Evolutionary conservation across 2,329 filamentous ascomycete genomes (phyloP).

Genomic region (Ceratocystis variospora): DNA sequence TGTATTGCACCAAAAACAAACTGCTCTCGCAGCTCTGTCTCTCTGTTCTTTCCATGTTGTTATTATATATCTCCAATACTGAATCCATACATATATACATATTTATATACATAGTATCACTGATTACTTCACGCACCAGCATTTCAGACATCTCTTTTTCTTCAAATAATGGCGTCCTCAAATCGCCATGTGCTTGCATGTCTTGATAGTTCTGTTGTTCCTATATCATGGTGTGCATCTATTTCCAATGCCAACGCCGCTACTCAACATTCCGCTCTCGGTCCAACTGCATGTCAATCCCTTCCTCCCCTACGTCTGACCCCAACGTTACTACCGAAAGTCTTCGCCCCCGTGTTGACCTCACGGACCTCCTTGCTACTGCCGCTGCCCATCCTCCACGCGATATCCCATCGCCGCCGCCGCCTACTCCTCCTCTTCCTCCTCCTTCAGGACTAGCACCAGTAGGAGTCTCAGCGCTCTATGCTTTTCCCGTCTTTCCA

Average conservation of each 20-base stretch:
- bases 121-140: too few relatives aligned
- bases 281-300: not conserved
- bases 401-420: not conserved
- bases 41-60: not conserved
- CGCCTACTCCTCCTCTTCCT: not conserved
- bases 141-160: not conserved
- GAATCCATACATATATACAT: not conserved
- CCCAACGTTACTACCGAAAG: conserved; percentile 1
- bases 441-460: not conserved
- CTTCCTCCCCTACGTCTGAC: conserved; percentile 2
- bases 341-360: conserved; percentile 12
- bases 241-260: not conserved
- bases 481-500: conserved; percentile 11
- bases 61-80: not conserved
- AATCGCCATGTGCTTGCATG: not conserved
- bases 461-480: conserved; percentile 5
- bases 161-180: not conserved
- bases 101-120: not conserved
- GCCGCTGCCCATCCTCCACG: not conserved
- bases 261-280: not conserved
- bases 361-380: conserved; percentile 6
- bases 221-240: not conserved
- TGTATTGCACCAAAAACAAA: not conserved
- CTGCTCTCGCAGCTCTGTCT: not conserved
- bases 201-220: conserved; percentile 10